phyloP scores from a whole-genome alignment of 176 grass and related monocot species.

The Rhipidocladum racemiflorum region DNA sequence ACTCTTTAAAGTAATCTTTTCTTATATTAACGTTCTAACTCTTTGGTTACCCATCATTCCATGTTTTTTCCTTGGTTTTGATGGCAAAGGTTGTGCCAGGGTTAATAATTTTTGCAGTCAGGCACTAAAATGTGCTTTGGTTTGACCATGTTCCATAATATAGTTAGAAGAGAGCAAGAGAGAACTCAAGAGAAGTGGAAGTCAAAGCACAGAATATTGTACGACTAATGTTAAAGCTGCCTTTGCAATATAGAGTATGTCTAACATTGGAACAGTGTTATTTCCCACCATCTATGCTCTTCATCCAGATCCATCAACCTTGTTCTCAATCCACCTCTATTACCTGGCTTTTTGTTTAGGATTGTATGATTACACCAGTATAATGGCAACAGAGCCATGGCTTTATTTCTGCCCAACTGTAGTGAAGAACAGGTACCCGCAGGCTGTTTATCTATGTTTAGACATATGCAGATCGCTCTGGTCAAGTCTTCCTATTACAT shows the following conservation, averaged over 20 bases:
- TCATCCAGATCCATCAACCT: not conserved
- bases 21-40: not conserved
- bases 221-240: not conserved
- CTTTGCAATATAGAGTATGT: slow-evolving; percentile 3
- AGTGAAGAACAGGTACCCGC: not conserved
- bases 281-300: slow-evolving; percentile 4
- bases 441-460: not conserved
- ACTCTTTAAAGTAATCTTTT: not conserved
- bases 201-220: not conserved
- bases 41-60: not conserved
- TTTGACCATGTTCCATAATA: not conserved
- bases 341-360: not conserved
- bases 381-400: not conserved
- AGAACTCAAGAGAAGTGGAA: slow-evolving; percentile 11
- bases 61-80: not conserved
- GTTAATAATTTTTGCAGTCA: not conserved
- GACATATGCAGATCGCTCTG: not conserved
- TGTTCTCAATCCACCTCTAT: not conserved
- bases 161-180: not conserved
- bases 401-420: not conserved
- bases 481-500: not conserved
- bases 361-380: not conserved
- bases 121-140: not conserved
- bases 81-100: slow-evolving; percentile 13
- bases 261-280: slow-evolving; percentile 14